Conservation (phyloP, 108 stramenopile species). For the Licmophora abbreviata region DNA sequence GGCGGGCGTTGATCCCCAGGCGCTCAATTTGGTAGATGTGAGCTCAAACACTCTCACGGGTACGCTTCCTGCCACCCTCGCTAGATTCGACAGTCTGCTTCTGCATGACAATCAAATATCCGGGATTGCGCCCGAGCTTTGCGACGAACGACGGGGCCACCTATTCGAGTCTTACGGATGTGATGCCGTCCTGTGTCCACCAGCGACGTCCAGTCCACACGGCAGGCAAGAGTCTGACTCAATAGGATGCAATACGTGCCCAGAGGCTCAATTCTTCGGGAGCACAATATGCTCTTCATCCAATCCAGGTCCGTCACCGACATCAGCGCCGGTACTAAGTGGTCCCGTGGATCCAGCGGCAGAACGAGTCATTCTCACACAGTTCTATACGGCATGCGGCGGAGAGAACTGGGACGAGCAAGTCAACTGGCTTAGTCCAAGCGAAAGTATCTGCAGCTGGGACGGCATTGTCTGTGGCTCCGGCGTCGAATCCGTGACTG, state of each 20-base stretch:
- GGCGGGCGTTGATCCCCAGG: neutral
- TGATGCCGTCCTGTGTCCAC: conserved; percentile 22
- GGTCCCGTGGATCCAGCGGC: too few relatives aligned
- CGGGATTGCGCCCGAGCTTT: conserved; percentile 38
- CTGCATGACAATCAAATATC: conserved; percentile 59
- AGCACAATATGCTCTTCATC: neutral
- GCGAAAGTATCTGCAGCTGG: conserved; percentile 57
- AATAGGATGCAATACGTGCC: neutral
- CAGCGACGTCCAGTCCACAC: conserved; percentile 16
- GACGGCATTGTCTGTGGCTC: conserved; percentile 62
- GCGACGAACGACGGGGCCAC: conserved; percentile 34
- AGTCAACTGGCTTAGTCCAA: conserved; percentile 51
- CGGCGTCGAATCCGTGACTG: conserved; percentile 37
- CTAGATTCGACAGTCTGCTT: conserved; percentile 9
- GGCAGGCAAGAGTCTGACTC: conserved; percentile 9
- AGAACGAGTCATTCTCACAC: conserved; percentile 52
- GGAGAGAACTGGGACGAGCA: conserved; percentile 39
- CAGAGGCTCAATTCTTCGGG: neutral
- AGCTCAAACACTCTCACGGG: conserved; percentile 7
- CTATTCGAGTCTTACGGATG: conserved; percentile 28
- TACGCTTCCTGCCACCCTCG: conserved; percentile 2
- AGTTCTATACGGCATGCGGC: conserved; percentile 44
- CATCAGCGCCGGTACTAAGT: too few relatives aligned
- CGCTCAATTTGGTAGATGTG: conserved; percentile 9
- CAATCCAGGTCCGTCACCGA: neutral